phyloP scores from a whole-genome alignment of 441 rosid species.

The Populus hybrid region DNA sequence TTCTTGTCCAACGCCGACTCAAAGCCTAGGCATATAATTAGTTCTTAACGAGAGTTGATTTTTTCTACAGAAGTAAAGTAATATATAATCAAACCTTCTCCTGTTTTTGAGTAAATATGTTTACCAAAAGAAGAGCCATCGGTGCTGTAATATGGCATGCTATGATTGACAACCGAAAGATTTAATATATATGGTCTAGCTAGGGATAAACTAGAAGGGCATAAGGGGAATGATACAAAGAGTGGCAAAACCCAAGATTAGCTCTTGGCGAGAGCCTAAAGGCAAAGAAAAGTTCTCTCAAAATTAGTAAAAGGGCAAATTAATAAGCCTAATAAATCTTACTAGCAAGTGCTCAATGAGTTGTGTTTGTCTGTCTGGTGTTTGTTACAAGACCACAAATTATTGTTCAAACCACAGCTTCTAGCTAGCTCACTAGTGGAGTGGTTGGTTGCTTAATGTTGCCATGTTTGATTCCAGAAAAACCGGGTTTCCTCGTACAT shows the following conservation, averaged over 20 bases:
- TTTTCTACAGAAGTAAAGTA: too few relatives aligned
- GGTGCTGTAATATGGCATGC: too few relatives aligned
- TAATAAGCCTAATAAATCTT: conserved; percentile 16
- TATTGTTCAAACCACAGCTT: conserved; percentile 19
- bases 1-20: too few relatives aligned
- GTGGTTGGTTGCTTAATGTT: conserved; percentile 48
- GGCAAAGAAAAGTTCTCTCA: conserved; percentile 32
- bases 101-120: conserved; percentile 16
- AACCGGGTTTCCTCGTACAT: conserved; percentile 43
- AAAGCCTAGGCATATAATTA: not conserved
- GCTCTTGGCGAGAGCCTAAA: conserved; percentile 32
- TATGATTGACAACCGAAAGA: too few relatives aligned
- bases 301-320: conserved; percentile 30
- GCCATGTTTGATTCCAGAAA: conserved; percentile 57
- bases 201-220: not conserved
- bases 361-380: conserved; percentile 40
- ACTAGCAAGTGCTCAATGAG: conserved; percentile 41
- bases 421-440: conserved; percentile 36
- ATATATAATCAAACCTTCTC: not conserved
- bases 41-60: too few relatives aligned
- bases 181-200: not conserved
- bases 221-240: not conserved
- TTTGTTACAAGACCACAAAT: conserved; percentile 17
- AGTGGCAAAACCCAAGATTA: conserved; percentile 27
- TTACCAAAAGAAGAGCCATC: conserved; percentile 13